Conservation (phyloP, 257 asterid species). For the Solanum paucissectum region DNA sequence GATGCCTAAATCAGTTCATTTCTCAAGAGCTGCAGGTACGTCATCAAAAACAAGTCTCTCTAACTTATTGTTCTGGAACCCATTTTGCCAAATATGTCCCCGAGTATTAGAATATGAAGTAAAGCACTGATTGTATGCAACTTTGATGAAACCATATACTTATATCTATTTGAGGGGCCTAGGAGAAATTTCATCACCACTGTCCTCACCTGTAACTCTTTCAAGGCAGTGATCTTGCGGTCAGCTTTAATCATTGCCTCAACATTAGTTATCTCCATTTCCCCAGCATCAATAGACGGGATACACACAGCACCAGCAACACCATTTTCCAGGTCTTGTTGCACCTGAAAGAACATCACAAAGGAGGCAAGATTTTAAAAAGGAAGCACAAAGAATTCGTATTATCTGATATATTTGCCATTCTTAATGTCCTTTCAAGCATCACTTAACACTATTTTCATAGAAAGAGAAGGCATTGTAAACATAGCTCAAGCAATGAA, state of each 20-base stretch:
- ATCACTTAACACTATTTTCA: not conserved
- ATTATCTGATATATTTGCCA: not conserved
- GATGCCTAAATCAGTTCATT: constrained; percentile 58
- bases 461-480: not conserved
- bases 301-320: constrained; percentile 68
- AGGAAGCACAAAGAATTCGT: not conserved
- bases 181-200: not conserved
- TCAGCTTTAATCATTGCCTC: constrained; percentile 90
- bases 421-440: not conserved
- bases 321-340: constrained; percentile 61
- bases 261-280: constrained; percentile 69
- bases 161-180: not conserved
- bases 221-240: constrained; percentile 79
- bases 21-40: constrained; percentile 73
- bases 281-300: constrained; percentile 49
- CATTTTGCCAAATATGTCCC: constrained; percentile 76
- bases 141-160: not conserved
- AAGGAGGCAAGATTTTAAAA: not conserved
- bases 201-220: constrained; percentile 65
- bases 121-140: not conserved
- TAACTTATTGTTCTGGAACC: constrained; percentile 45
- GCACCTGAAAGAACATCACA: constrained; percentile 34
- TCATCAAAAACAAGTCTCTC: constrained; percentile 56
- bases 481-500: not conserved
- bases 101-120: not conserved